Percentiles rank a stretch among this genome's conserved stretches.
Conservation (phyloP, 768 basidiomycete species). For the Termitomyces eurrhizus region DNA sequence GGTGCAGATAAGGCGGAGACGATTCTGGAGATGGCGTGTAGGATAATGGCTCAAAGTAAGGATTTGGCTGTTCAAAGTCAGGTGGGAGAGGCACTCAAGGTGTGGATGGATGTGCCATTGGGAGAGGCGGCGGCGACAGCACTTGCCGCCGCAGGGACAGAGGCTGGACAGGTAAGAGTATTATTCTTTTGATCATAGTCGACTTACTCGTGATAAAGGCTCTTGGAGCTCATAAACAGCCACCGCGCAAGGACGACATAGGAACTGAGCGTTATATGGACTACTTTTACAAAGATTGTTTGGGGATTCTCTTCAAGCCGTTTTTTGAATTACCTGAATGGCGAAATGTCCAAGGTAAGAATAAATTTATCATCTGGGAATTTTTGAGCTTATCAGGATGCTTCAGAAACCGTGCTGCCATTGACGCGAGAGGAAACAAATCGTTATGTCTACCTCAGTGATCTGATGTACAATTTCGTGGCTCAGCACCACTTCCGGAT, state of each 20-base stretch:
- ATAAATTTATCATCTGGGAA: background rate
- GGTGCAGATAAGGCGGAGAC: conserved; percentile 68
- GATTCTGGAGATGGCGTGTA: conserved; percentile 70
- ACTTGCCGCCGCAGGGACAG: conserved; percentile 30
- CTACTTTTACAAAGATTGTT: conserved; percentile 87
- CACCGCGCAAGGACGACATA: conserved; percentile 74
- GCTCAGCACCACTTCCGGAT: conserved; percentile 89
- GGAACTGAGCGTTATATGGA: conserved; percentile 87
- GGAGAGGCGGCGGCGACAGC: conserved; percentile 24
- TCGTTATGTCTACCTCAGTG: conserved; percentile 86
- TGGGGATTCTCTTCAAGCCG: conserved; percentile 78
- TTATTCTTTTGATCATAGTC: background rate
- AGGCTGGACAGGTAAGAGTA: conserved; percentile 25
- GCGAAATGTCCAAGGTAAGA: conserved; percentile 32
- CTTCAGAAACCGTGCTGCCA: conserved; percentile 45
- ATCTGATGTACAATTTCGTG: conserved; percentile 85
- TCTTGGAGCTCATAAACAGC: conserved; percentile 32
- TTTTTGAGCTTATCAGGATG: conserved; percentile 3
- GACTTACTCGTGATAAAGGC: conserved; percentile 28
- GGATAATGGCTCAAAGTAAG: conserved; percentile 70
- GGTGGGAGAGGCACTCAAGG: conserved; percentile 82
- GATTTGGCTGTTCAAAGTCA: conserved; percentile 89
- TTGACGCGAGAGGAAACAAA: conserved; percentile 75
- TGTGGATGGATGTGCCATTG: conserved; percentile 75
- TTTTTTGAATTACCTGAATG: conserved; percentile 70